Evolutionary conservation across 1,284 basidiomycete genomes (phyloP), one percentile per base, ranked within the genome.

Genomic region (Waitea zeae): DNA sequence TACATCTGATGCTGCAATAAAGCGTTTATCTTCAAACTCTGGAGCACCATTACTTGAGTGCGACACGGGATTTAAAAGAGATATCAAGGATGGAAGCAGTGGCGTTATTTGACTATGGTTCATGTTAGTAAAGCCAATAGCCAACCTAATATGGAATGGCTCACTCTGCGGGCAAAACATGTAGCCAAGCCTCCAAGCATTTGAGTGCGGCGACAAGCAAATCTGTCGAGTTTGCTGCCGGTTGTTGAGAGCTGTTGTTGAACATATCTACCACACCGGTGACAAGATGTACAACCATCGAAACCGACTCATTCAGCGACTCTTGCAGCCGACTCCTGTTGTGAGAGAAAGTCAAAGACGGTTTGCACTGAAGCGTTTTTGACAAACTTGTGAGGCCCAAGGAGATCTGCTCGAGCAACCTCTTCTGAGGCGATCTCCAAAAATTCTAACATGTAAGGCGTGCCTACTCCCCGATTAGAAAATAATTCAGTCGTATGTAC

Each of bases 351-450:
- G n/a, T n/a, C n/a, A n/a, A n/a, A n/a, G n/a, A n/a, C n/a, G n/a
- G n/a, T n/a, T n/a, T n/a, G n/a, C n/a, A n/a, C n/a, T n/a, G n/a
- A n/a, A n/a, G n/a, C n/a, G 48, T 17, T 5, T 15, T 18, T 33
- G 12, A 54, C 72, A 54, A 47, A 89, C 86, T 74, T 78, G 57
- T 67, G 72, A 19, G 70, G 47, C n/a, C 75, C 72, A 31, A 84
- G 52, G 36, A 92, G 53, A 50, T 84, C 81, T 4, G 81, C 78
- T 20, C 67, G 65, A 12, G 64, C 62, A 11, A 84, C 63, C 49
- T 92, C 87, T 47, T 90, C 83, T 1, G 82, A 80, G 0, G 70
- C 76, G 37, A 89, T 89, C n/a, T 71, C 64, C 18, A 87, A 58
- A 54, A 87, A 87, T 44, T 88, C 82, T 30, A 87, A 63, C 18